Base-by-base conservation (phyloP, 2,329 filamentous ascomycete species). In the Ascochyta lentis region DNA sequence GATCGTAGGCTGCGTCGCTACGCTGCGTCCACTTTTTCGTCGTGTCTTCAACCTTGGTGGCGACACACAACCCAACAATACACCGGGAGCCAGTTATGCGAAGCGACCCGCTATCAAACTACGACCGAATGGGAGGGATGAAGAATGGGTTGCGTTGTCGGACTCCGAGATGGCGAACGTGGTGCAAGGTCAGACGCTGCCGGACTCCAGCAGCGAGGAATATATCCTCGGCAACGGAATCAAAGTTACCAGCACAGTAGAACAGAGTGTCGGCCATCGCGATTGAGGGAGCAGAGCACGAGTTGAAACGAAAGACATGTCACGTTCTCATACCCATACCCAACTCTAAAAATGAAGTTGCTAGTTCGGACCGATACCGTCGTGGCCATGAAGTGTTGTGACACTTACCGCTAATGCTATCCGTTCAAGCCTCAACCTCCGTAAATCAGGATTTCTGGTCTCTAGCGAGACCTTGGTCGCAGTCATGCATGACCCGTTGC, bases 1-100 rank as follows among this genome's bases (percentile, higher is more conserved):
- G 56, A 65, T 75, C 13, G 72, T 74, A 6, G 73, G 70, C 13
- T 72, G 68, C 46, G 61, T 75, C 7, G 66, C 68, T 4, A 75
- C 73, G 1, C 63, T 76, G 12, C 67, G 71, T 1, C 73, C 73
- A 1, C 61, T 76, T 8, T 72, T 76, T 50, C 68, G 67, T 19
- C 61, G 58, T 12, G 19, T 64, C 7, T 58, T 68, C 5, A 53
- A 61, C 19, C 64, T 68, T 10, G 63, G 61, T 22, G 52, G 48
- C 19, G 54, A 57, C 40, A 55, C 56, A 0, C 26, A 39, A 34
- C 48, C 53, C 8, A n/a, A 46, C 24, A 48, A 45, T 16, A 53
- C 39, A 10, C 37, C 49, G 3, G 34, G 48, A 6, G 33, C 34
- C 22, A 43, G 44, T n/a, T 43, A 47, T 34, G 33, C 29, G 23